phyloP scores from a whole-genome alignment of 164 flowering plant species.

The Vitis amurensis region DNA sequence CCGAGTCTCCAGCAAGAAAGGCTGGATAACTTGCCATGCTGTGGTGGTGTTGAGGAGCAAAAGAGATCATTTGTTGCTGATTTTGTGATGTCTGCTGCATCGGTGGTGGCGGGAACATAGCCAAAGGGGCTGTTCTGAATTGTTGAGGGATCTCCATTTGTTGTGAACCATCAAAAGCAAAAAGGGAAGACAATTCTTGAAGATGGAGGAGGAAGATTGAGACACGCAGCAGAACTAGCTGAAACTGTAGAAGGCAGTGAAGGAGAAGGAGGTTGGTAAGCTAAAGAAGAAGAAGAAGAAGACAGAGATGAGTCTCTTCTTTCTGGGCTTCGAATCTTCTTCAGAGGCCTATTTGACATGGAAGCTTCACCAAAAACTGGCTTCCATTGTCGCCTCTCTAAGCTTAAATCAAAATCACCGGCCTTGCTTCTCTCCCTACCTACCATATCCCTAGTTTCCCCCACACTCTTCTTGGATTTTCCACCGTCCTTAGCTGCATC shows the following conservation, averaged over 20 bases:
- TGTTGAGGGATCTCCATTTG: conserved; percentile 26
- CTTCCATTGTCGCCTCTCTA: conserved; percentile 43
- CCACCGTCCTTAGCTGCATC: conserved; percentile 31
- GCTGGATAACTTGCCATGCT: conserved; percentile 23
- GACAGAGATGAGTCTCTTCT: conserved; percentile 26
- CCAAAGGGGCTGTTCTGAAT: conserved; percentile 11
- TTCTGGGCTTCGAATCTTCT: conserved; percentile 69
- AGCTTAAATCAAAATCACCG: conserved; percentile 7
- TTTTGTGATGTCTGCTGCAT: conserved; percentile 22
- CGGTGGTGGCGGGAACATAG: conserved; percentile 13
- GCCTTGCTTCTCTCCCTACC: conserved; percentile 28
- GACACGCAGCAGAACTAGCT: conserved; percentile 3
- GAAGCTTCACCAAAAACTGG: conserved; percentile 64
- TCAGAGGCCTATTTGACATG: conserved; percentile 55
- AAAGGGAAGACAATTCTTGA: conserved; percentile 58
- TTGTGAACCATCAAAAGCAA: conserved; percentile 50
- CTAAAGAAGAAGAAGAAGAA: conserved; percentile 7
- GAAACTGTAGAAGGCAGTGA: conserved; percentile 15
- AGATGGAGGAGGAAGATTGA: conserved; percentile 15
- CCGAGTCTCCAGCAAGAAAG: conserved; percentile 24
- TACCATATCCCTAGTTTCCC: conserved; percentile 13
- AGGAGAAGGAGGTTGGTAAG: conserved; percentile 17
- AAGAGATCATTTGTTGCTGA: conserved; percentile 86
- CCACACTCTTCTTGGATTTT: conserved; percentile 29
- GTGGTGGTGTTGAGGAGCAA: conserved; percentile 34